Conservation (phyloP, 164 flowering plant species). For the grape (Vitis vinifera) region DNA sequence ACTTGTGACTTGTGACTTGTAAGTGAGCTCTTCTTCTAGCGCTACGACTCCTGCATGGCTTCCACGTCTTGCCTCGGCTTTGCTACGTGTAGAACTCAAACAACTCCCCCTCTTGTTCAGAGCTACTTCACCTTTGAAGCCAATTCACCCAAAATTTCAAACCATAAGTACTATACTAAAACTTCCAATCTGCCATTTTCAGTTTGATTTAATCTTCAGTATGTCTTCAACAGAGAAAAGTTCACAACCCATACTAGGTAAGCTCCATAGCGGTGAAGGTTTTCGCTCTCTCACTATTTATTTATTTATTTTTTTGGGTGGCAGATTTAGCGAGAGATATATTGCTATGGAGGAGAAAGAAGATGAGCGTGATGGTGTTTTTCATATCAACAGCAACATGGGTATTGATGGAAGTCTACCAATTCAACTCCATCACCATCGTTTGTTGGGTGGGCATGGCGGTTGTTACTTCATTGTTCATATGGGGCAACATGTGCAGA, state of each 20-base stretch:
- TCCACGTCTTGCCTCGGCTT: neutral
- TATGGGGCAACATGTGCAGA: slow-evolving; percentile 35
- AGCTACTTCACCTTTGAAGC: neutral
- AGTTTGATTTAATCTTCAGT: neutral
- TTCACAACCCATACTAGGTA: slow-evolving; percentile 2
- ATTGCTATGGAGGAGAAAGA: slow-evolving; percentile 53
- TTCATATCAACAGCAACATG: slow-evolving; percentile 36
- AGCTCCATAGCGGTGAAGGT: neutral
- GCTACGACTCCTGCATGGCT: neutral
- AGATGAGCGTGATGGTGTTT: slow-evolving; percentile 24
- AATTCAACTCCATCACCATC: slow-evolving; percentile 50
- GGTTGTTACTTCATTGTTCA: slow-evolving; percentile 29
- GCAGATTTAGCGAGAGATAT: slow-evolving; percentile 31
- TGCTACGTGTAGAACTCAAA: neutral
- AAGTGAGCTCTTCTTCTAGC: neutral
- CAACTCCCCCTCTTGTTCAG: neutral
- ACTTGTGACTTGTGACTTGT: no score
- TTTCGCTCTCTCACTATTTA: neutral
- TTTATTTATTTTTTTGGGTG: neutral
- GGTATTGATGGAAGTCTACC: slow-evolving; percentile 43
- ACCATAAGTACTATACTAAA: neutral
- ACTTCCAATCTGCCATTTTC: neutral
- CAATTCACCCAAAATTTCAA: neutral
- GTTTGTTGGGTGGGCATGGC: slow-evolving; percentile 45
- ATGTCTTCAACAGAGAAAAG: slow-evolving; percentile 8